Base-by-base conservation (phyloP, 805 yeast species). In the Barnettozyma californica region DNA sequence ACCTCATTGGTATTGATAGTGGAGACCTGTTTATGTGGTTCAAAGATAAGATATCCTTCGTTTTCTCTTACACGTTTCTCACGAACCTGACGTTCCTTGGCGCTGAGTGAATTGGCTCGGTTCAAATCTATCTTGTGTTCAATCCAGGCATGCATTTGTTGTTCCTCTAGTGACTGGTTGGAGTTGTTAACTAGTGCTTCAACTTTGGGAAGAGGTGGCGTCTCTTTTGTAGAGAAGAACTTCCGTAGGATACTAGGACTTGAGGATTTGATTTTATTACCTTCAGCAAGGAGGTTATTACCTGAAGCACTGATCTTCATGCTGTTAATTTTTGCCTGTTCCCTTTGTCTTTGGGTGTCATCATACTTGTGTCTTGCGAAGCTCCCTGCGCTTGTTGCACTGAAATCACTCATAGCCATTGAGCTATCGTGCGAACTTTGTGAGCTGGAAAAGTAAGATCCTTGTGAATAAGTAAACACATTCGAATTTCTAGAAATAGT, bases 301-400 rank as follows among this genome's bases (percentile, higher is more conserved):
- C 62, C 62, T 1, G 59, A 56, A 11, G 58, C 63, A 48, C 61
- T 61, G 13, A 56, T 34, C 23, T 57, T 55, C 34, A 56, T 39
- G 23, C 49, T 43, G 10, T 49, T 47, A 5, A n/a, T 39, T n/a
- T 19, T 14, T 16, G 26, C 27, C 10, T 46, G 43, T 9, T 55
- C 45, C 46, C 55, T 45, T 47, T 53, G 52, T 21, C 43, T 52
- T 8, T 45, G 45, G 10, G 47, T 41, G 48, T 67, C 68, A 33
- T 81, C 82, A 60, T 70, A 73, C 57, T 77, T 84, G 62, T 88
- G 95, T 59, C 95, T 76, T 41, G 83, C 81, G 50, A 81, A 81
- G 27, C 95, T 86, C 0, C 95, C 95, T 1, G 96, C 95, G 53
- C 94, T 84, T 0, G 96, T 86, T 5, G 96, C 96, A 68, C 94